Conservation (phyloP, 768 basidiomycete genomes). For the Phaeotremella skinneri region DNA sequence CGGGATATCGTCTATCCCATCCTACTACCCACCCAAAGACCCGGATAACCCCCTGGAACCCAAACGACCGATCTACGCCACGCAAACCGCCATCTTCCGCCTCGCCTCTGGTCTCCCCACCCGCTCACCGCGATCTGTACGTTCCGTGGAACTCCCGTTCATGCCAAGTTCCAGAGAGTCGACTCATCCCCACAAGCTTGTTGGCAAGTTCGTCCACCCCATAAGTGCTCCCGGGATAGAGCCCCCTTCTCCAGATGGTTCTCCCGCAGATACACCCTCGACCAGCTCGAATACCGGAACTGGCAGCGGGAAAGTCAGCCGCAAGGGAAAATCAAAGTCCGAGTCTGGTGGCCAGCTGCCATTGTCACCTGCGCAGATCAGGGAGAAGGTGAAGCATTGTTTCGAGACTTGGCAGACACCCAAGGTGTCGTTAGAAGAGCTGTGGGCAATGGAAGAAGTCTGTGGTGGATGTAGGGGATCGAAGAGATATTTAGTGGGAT, state of each 20-base stretch:
- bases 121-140: conserved; percentile 48
- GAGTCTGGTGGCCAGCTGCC: conserved; percentile 7
- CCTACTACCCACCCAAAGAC: conserved; percentile 35
- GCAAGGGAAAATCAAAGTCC: conserved; percentile 1
- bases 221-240: conserved; percentile 14
- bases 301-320: neutral
- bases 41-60: conserved; percentile 24
- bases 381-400: conserved; percentile 26
- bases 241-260: neutral
- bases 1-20: conserved; percentile 44
- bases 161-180: conserved; percentile 43
- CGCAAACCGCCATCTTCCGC: conserved; percentile 50
- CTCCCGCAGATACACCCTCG: neutral
- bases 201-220: conserved; percentile 27
- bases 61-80: conserved; percentile 46
- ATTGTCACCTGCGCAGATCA: conserved; percentile 17
- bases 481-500: conserved; percentile 39
- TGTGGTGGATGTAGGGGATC: conserved; percentile 37
- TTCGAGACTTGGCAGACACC: conserved; percentile 37
- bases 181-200: conserved; percentile 39
- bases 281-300: neutral
- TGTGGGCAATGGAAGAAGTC: conserved; percentile 42
- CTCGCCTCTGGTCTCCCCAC: conserved; percentile 33
- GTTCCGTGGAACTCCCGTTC: conserved; percentile 46
- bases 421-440: conserved; percentile 36